Conservation (phyloP, 2,329 filamentous ascomycete species). For the Fusarium annulatum region DNA sequence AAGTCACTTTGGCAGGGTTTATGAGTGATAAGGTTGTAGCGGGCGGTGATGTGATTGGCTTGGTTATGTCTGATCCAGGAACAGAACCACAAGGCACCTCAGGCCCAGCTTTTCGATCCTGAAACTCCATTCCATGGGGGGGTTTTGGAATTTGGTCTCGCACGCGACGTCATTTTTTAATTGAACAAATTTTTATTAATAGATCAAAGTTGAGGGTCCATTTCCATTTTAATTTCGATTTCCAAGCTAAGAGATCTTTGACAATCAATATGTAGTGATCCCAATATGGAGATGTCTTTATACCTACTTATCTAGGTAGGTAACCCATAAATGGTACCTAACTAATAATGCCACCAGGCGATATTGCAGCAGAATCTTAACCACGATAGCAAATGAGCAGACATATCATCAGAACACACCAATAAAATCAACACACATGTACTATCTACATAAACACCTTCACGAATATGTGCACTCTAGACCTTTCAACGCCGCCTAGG, state of each 20-base stretch:
- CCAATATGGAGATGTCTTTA: neutral
- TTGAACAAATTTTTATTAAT: neutral
- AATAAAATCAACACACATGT: neutral
- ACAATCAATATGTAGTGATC: neutral
- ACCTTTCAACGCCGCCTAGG: neutral
- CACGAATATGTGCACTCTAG: neutral
- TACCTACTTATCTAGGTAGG: too few species aligned
- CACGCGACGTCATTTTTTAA: conserved; percentile 25
- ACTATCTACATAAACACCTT: neutral
- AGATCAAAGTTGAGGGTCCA: too few species aligned
- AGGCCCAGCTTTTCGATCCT: conserved; percentile 9
- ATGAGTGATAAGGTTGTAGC: conserved; percentile 42
- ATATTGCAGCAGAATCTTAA: neutral
- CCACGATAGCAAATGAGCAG: neutral
- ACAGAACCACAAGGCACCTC: conserved; percentile 17
- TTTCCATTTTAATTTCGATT: neutral
- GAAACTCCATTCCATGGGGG: conserved; percentile 14
- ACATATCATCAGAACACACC: too few species aligned
- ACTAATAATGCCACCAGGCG: neutral
- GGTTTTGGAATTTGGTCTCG: neutral
- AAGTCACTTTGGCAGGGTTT: conserved; percentile 36
- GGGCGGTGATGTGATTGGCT: conserved; percentile 36
- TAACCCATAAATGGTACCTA: neutral
- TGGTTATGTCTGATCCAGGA: conserved; percentile 30
- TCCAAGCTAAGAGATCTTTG: neutral